phyloP scores from a whole-genome alignment of 2,329 filamentous ascomycete genomes.

The Conoideocrella luteorostrata region DNA sequence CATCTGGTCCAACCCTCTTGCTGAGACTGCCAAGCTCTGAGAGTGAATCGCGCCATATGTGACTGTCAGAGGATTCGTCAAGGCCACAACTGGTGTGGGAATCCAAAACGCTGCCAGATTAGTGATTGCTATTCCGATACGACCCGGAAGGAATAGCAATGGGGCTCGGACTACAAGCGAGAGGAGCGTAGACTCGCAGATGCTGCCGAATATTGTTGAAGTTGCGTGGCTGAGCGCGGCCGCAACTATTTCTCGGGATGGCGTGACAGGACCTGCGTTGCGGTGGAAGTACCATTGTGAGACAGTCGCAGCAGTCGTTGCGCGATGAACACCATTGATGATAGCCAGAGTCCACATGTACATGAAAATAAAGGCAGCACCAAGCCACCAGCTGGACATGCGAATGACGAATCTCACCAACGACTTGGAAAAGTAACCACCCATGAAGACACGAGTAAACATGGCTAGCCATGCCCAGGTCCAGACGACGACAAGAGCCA shows the following conservation, averaged over 20 bases:
- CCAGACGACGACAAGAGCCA: constrained; percentile 73
- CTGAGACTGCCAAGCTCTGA: constrained; percentile 69
- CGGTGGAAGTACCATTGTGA: constrained; percentile 99
- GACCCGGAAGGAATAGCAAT: constrained; percentile 72
- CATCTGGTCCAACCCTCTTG: constrained; percentile 74
- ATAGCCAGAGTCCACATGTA: constrained; percentile 93
- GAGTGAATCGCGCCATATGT: constrained; percentile 95
- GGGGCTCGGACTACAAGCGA: constrained; percentile 77
- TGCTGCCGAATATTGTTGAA: constrained; percentile 85
- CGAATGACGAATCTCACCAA: constrained; percentile 70
- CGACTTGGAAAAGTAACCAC: constrained; percentile 68
- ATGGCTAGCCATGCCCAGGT: constrained; percentile 96
- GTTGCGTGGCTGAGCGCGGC: constrained; percentile 77
- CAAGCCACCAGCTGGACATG: constrained; percentile 88
- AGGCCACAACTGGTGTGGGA: constrained; percentile 74
- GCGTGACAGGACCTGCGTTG: constrained; percentile 68
- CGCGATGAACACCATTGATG: constrained; percentile 80
- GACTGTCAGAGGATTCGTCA: constrained; percentile 86
- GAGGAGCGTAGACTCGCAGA: constrained; percentile 80
- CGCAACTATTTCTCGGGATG: constrained; percentile 72
- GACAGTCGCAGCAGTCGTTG: constrained; percentile 88
- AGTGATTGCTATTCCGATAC: constrained; percentile 58
- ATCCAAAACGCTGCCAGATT: constrained; percentile 73
- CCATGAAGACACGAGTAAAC: constrained; percentile 92
- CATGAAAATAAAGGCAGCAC: constrained; percentile 84